phyloP scores from a whole-genome alignment of 495 filamentous ascomycete species.

The Hyaloscypha bicolor region DNA sequence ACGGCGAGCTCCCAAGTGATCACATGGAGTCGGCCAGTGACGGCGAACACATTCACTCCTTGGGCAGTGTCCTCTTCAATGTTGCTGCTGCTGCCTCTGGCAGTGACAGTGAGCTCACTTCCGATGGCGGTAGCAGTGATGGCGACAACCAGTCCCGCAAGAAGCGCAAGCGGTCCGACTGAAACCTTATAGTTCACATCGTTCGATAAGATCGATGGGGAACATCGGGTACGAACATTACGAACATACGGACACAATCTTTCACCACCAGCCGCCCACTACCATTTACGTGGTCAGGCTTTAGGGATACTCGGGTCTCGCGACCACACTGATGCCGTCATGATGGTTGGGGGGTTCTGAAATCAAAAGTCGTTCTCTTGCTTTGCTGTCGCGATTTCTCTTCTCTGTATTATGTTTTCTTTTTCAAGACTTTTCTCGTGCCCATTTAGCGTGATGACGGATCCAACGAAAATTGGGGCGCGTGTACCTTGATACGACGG shows the following conservation, averaged over 20 bases:
- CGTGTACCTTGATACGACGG: conserved; percentile 26
- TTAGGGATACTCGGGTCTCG: conserved; percentile 24
- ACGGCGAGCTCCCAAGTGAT: conserved; percentile 54
- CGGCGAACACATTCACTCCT: conserved; percentile 55
- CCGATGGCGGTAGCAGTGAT: conserved; percentile 52
- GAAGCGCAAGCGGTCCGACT: conserved; percentile 76
- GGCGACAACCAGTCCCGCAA: conserved; percentile 57
- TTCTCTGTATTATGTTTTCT: conserved; percentile 31
- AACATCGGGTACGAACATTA: conserved; percentile 26
- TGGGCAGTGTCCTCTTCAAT: conserved; percentile 77
- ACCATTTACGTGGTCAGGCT: conserved; percentile 24
- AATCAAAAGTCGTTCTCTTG: conserved; percentile 33
- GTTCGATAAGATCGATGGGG: neutral
- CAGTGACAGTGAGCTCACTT: conserved; percentile 52
- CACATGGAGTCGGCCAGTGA: conserved; percentile 49
- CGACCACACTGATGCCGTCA: conserved; percentile 30
- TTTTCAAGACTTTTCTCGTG: conserved; percentile 27
- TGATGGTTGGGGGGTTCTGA: conserved; percentile 24
- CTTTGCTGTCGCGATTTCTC: conserved; percentile 23
- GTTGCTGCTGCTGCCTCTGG: conserved; percentile 69
- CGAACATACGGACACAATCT: conserved; percentile 22
- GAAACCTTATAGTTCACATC: conserved; percentile 25
- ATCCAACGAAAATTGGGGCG: conserved; percentile 13
- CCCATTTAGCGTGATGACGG: conserved; percentile 36
- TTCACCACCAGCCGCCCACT: conserved; percentile 23